phyloP scores from a whole-genome alignment of 2,329 filamentous ascomycete genomes.

The Mycosphaerelloides madeirae region DNA sequence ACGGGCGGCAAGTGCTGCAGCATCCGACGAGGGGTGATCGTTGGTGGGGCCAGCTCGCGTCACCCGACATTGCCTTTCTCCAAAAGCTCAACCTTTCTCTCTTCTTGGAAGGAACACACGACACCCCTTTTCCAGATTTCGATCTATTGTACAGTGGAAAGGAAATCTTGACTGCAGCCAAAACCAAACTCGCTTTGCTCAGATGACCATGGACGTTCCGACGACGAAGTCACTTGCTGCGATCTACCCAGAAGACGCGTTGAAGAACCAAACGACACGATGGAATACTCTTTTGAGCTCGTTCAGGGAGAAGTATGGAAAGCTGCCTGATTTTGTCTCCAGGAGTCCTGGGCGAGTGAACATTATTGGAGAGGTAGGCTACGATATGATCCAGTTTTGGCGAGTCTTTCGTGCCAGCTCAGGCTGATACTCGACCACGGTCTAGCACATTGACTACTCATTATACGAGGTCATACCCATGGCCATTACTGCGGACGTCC shows the following conservation, averaged over 20 bases:
- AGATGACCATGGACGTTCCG: slow-evolving; percentile 59
- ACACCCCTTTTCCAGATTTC: too few species aligned
- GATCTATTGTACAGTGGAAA: too few species aligned
- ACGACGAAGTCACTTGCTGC: slow-evolving; percentile 69
- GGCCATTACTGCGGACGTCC: slow-evolving; percentile 85
- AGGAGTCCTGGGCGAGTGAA: slow-evolving; percentile 93
- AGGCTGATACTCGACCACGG: slow-evolving; percentile 5
- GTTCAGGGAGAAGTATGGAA: slow-evolving; percentile 68
- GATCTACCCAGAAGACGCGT: slow-evolving; percentile 74
- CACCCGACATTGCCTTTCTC: too few species aligned
- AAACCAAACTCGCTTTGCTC: too few species aligned
- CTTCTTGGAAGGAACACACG: too few species aligned
- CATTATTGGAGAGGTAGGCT: slow-evolving; percentile 76
- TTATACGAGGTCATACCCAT: slow-evolving; percentile 94
- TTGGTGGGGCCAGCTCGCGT: neutral
- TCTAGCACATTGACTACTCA: slow-evolving; percentile 89
- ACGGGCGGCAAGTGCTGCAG: neutral
- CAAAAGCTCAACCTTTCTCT: too few species aligned
- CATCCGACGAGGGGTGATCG: neutral
- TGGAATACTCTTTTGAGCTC: slow-evolving; percentile 69
- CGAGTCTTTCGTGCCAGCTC: neutral
- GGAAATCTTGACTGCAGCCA: too few species aligned
- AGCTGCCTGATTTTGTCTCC: slow-evolving; percentile 71
- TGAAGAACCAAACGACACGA: slow-evolving; percentile 62
- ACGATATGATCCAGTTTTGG: neutral